A percentile compares a stretch with the other conserved stretches of the same genome.
Evolutionary conservation across 176 grass and related monocot genomes (phyloP).

Genomic region (Phoenix roebelenii): DNA sequence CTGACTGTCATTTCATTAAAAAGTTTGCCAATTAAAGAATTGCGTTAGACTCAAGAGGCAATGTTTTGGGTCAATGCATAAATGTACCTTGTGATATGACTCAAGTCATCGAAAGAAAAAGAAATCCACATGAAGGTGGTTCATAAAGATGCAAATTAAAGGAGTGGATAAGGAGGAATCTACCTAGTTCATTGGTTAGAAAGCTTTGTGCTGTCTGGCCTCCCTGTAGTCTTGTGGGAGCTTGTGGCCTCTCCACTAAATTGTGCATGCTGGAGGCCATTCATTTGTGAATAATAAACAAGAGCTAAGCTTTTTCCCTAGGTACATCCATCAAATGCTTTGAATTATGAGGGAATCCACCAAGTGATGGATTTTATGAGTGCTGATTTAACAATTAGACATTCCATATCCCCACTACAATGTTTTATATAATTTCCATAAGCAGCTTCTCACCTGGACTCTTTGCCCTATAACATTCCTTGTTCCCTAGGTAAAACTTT

Average conservation of each 20-base stretch:
- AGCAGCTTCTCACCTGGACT: neutral
- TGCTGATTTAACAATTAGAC: conserved; percentile 11
- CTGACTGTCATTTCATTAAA: too few relatives aligned
- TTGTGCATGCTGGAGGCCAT: conserved; percentile 9
- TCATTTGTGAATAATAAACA: conserved; percentile 10
- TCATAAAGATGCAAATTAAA: too few relatives aligned
- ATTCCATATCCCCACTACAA: neutral
- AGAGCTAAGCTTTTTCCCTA: conserved; percentile 10
- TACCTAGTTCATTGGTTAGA: conserved; percentile 38
- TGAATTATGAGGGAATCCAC: conserved; percentile 17
- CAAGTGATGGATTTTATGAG: conserved; percentile 6
- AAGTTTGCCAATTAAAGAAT: too few relatives aligned
- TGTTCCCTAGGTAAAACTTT: neutral
- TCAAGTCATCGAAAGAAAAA: too few relatives aligned
- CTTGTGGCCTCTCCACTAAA: conserved; percentile 29
- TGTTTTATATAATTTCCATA: neutral
- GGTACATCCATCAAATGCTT: conserved; percentile 37
- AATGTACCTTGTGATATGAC: too few relatives aligned
- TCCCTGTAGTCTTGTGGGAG: conserved; percentile 6
- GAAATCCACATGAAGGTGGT: too few relatives aligned
- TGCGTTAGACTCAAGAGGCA: too few relatives aligned
- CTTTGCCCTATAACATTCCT: neutral
- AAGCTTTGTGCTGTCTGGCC: conserved; percentile 19
- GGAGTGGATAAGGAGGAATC: conserved; percentile 55
- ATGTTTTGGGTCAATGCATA: too few relatives aligned